Conservation (phyloP, 306 rosid genomes). For the Parietaria judaica region DNA sequence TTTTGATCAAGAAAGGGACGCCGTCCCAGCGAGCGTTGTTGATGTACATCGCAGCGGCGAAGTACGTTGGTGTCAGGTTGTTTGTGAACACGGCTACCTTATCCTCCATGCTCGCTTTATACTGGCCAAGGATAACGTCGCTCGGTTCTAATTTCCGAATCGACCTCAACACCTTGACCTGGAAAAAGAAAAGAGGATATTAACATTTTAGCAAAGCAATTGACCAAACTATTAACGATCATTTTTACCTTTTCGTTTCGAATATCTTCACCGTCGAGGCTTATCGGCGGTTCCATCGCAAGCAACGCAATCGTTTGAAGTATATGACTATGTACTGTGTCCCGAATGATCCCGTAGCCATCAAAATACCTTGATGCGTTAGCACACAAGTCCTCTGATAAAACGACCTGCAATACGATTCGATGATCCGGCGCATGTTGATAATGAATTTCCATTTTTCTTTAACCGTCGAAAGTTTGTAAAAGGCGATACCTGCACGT, state of each 20-base stretch:
- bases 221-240: constrained; percentile 5
- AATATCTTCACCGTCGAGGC: constrained; percentile 87
- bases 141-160: constrained; percentile 67
- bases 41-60: constrained; percentile 68
- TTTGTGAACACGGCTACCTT: constrained; percentile 39
- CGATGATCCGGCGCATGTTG: not conserved
- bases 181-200: constrained; percentile 23
- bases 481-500: constrained; percentile 52
- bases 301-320: constrained; percentile 88
- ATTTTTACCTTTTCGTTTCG: constrained; percentile 80
- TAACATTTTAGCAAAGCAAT: constrained; percentile 18
- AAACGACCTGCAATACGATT: constrained; percentile 41
- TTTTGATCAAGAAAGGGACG: constrained; percentile 80
- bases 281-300: constrained; percentile 92
- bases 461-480: not conserved
- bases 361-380: constrained; percentile 86
- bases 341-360: constrained; percentile 79
- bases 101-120: constrained; percentile 50
- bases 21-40: constrained; percentile 99
- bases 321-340: constrained; percentile 81
- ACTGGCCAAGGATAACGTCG: constrained; percentile 83
- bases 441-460: not conserved
- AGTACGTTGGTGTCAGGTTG: constrained; percentile 75
- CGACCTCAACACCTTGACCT: constrained; percentile 85
- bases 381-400: constrained; percentile 68